These are phyloP conservation scores for Rosa chinensis DNA, from an alignment of 306 rosid genomes.

Conservation along the genomic window DNA sequence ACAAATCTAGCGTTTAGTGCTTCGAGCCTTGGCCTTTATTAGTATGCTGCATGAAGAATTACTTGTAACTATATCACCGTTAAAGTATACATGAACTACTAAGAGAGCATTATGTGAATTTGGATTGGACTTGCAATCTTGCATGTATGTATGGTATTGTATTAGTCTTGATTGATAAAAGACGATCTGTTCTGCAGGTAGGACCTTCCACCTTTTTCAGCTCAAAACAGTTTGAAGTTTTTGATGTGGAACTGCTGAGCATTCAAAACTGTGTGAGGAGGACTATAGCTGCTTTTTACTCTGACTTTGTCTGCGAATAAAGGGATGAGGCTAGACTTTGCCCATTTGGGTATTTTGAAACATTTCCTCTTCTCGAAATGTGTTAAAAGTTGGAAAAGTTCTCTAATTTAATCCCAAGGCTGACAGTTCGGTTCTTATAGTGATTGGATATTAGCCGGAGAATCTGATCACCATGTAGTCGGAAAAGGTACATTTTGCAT, in stretches of 20 bases:
- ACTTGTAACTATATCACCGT: background rate
- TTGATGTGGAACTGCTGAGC: conserved; percentile 81
- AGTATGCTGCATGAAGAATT: background rate
- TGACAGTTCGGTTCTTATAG: background rate
- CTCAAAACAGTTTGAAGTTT: conserved; percentile 93
- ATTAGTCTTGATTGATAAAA: conserved; percentile 11
- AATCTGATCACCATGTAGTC: background rate
- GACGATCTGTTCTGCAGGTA: conserved; percentile 54
- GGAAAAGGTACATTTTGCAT: background rate
- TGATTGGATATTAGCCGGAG: background rate
- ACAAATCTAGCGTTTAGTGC: background rate
- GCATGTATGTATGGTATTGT: background rate
- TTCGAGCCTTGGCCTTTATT: background rate
- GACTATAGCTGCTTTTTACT: conserved; percentile 74
- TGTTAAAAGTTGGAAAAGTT: background rate
- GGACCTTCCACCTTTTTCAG: conserved; percentile 99
- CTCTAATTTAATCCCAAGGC: background rate
- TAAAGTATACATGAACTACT: background rate
- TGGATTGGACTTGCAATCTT: background rate
- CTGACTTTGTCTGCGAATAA: conserved; percentile 75
- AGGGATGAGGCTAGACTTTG: conserved; percentile 2
- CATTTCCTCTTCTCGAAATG: background rate
- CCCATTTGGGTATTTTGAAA: background rate
- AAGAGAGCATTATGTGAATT: background rate
- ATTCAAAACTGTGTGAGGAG: conserved; percentile 80